phyloP scores from a whole-genome alignment of 805 yeast genomes.

The Millerozyma acaciae region DNA sequence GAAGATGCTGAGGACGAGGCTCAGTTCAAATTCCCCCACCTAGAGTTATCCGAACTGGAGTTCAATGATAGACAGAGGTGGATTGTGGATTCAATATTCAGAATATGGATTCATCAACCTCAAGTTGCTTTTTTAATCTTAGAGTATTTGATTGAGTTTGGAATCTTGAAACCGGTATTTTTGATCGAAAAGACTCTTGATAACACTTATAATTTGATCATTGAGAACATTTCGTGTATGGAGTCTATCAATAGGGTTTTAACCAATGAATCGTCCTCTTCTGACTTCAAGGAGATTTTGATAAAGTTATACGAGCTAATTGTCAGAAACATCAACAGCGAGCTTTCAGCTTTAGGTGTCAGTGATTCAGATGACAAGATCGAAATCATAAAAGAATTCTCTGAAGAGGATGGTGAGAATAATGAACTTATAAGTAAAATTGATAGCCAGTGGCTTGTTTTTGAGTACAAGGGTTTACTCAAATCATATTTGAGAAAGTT shows the following conservation, averaged over 20 bases:
- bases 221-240: slow-evolving; percentile 41
- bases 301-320: slow-evolving; percentile 20
- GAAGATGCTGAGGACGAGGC: slow-evolving; percentile 23
- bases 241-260: slow-evolving; percentile 38
- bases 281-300: slow-evolving; percentile 6
- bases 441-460: slow-evolving; percentile 40
- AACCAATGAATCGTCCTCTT: slow-evolving; percentile 15
- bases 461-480: slow-evolving; percentile 39
- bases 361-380: slow-evolving; percentile 14
- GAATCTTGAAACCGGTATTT: slow-evolving; percentile 26
- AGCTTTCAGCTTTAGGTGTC: slow-evolving; percentile 13
- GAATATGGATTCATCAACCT: slow-evolving; percentile 44
- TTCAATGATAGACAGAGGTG: slow-evolving; percentile 27
- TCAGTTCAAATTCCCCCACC: slow-evolving; percentile 27
- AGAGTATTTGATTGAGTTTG: slow-evolving; percentile 39
- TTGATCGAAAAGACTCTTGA: slow-evolving; percentile 26
- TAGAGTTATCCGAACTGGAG: slow-evolving; percentile 21
- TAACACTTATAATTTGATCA: slow-evolving; percentile 27
- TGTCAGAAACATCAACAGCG: slow-evolving; percentile 27
- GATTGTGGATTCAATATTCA: slow-evolving; percentile 36
- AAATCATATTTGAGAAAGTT: slow-evolving; percentile 35
- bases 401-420: slow-evolving; percentile 22
- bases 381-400: slow-evolving; percentile 23
- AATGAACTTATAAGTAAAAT: slow-evolving; percentile 19
- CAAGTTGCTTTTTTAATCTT: slow-evolving; percentile 41